A percentile compares a stretch with the other conserved stretches of the same genome.
Evolutionary conservation across 139 green algal genomes (phyloP).

Genomic region (Chlorella vulgaris): DNA sequence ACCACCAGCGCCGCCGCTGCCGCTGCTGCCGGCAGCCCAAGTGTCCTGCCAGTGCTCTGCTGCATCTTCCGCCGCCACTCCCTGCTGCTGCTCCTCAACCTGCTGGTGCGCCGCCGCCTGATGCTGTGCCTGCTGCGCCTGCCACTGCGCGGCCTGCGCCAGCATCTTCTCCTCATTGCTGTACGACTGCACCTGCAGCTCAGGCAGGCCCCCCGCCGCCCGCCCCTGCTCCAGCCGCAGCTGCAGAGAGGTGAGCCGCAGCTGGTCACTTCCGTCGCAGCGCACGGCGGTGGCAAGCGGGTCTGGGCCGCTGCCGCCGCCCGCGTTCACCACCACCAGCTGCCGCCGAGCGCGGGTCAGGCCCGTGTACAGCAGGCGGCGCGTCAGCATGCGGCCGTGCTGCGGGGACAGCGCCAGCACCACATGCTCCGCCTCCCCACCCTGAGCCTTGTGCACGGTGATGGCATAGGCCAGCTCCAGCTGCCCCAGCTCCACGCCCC

Average conservation of each 20-base stretch:
- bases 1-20: neutral
- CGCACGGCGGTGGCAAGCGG: slow-evolving; percentile 46
- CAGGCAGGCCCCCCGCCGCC: neutral
- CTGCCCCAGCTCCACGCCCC: slow-evolving; percentile 29
- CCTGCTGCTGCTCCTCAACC: too few species aligned
- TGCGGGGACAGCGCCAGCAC: slow-evolving; percentile 64
- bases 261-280: too few species aligned
- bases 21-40: neutral
- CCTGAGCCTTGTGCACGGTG: slow-evolving; percentile 92
- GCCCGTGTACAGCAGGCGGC: slow-evolving; percentile 83
- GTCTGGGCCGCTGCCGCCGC: neutral
- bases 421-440: slow-evolving; percentile 78
- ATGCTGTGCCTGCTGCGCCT: neutral
- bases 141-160: slow-evolving; percentile 12
- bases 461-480: slow-evolving; percentile 78
- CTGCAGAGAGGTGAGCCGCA: slow-evolving; percentile 45
- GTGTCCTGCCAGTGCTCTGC: neutral
- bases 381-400: slow-evolving; percentile 59
- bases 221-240: slow-evolving; percentile 16
- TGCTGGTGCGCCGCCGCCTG: neutral
- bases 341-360: slow-evolving; percentile 60
- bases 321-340: slow-evolving; percentile 56
- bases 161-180: slow-evolving; percentile 33
- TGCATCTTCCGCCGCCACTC: neutral
- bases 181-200: slow-evolving; percentile 5